Percentiles rank a stretch among this genome's conserved stretches.
phyloP scores from a whole-genome alignment of 1,284 basidiomycete genomes.

The Marasmius sp. region DNA sequence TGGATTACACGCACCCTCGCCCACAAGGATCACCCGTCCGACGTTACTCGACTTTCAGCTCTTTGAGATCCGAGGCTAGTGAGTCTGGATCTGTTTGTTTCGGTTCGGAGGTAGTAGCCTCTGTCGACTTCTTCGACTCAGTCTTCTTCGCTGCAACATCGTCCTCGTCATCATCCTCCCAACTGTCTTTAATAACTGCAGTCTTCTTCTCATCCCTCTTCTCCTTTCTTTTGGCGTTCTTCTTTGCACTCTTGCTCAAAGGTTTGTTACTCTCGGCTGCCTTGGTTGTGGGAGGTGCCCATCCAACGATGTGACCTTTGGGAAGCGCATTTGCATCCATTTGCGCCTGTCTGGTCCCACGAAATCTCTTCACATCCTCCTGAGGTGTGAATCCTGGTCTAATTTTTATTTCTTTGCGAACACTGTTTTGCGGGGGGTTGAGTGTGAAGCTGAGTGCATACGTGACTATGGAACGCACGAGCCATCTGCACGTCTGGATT shows the following conservation, averaged over 20 bases:
- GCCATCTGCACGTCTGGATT: constrained; percentile 83
- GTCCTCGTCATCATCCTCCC: constrained; percentile 75
- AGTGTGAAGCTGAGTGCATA: constrained; percentile 14
- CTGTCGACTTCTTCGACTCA: not conserved
- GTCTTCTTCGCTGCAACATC: constrained; percentile 21
- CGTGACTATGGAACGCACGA: constrained; percentile 58
- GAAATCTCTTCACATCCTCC: constrained; percentile 87
- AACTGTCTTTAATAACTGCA: constrained; percentile 60
- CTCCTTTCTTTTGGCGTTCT: constrained; percentile 77
- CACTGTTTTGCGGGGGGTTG: constrained; percentile 42
- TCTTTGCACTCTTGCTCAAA: constrained; percentile 65
- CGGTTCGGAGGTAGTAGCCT: not conserved
- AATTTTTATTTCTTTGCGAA: constrained; percentile 89
- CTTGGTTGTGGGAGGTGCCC: constrained; percentile 57
- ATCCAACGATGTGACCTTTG: constrained; percentile 78
- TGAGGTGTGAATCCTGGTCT: constrained; percentile 93
- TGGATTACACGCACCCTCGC: not conserved
- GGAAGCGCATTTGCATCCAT: constrained; percentile 63
- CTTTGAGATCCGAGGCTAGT: constrained; percentile 43
- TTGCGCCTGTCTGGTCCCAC: constrained; percentile 72
- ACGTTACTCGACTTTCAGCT: constrained; percentile 24
- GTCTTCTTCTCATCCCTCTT: constrained; percentile 59
- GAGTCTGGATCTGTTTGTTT: constrained; percentile 25
- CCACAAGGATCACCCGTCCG: not conserved
- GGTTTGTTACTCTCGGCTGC: constrained; percentile 26